Evolutionary conservation across 1,139 yeast species (phyloP).

Genomic region (Pichia sp.): DNA sequence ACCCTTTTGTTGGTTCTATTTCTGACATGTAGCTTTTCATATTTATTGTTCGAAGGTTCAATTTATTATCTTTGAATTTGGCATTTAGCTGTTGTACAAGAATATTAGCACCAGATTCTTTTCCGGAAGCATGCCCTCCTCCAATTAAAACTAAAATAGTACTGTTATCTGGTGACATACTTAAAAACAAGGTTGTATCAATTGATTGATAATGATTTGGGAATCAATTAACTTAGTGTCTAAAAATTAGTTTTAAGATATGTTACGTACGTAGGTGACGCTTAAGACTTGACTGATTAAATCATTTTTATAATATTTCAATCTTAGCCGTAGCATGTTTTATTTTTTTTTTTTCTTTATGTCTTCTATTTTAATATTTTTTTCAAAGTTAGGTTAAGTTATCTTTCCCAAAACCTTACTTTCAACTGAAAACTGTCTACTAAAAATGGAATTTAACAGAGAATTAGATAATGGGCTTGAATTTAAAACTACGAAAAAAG

Average conservation of each 20-base stretch:
- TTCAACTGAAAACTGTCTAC: not conserved
- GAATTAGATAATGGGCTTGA: slow-evolving; percentile 51
- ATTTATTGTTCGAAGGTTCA: slow-evolving; percentile 36
- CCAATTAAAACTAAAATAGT: slow-evolving; percentile 24
- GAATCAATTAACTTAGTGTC: too few species aligned
- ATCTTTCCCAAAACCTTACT: too few species aligned
- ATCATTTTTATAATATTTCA: too few species aligned
- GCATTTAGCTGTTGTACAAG: slow-evolving; percentile 11
- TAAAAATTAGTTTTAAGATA: too few species aligned
- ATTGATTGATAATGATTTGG: too few species aligned
- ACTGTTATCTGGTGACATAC: not conserved
- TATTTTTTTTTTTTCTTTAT: too few species aligned
- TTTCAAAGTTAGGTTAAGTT: too few species aligned
- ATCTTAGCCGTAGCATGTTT: too few species aligned
- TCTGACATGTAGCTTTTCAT: slow-evolving; percentile 27
- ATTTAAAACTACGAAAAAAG: slow-evolving; percentile 56
- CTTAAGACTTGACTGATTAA: too few species aligned
- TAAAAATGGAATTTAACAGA: slow-evolving; percentile 46
- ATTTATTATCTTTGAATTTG: slow-evolving; percentile 4
- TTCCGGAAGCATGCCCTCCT: slow-evolving; percentile 31
- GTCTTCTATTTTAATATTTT: too few species aligned
- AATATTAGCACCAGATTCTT: slow-evolving; percentile 21
- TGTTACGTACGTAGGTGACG: too few species aligned
- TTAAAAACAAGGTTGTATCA: too few species aligned
- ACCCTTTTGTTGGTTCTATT: slow-evolving; percentile 2